Conservation (phyloP, 345 rosid genomes). For the Populus nigra region DNA sequence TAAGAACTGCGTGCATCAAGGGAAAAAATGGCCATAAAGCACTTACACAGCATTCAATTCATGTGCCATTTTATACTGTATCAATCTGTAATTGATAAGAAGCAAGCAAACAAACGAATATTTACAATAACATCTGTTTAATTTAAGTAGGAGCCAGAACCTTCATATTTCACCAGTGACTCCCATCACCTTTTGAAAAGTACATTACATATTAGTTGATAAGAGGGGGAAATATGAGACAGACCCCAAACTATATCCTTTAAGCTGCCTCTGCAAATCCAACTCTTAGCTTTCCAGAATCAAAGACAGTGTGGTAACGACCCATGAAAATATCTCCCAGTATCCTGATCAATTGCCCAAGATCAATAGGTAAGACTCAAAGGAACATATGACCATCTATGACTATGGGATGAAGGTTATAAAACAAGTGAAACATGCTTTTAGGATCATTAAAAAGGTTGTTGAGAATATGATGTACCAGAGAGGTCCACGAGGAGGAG, state of each 20-base stretch:
- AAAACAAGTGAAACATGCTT: neutral
- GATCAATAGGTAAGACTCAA: neutral
- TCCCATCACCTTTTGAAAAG: neutral
- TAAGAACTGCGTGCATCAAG: neutral
- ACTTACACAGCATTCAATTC: neutral
- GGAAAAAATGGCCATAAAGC: neutral
- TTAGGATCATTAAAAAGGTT: neutral
- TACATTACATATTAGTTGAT: neutral
- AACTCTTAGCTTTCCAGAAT: conserved; percentile 24
- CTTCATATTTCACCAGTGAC: neutral
- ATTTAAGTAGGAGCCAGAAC: neutral
- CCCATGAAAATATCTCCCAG: conserved; percentile 40
- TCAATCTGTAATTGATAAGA: neutral
- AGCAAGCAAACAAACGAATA: neutral
- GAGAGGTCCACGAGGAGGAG: conserved; percentile 36
- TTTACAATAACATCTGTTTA: neutral
- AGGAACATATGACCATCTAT: neutral
- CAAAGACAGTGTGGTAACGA: conserved; percentile 31
- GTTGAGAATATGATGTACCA: conserved; percentile 10
- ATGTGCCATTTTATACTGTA: neutral
- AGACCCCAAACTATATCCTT: neutral
- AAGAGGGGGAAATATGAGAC: neutral
- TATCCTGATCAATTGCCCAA: conserved; percentile 24
- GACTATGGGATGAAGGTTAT: neutral
- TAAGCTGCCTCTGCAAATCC: conserved; percentile 36